Evolutionary conservation across 2,329 filamentous ascomycete species (phyloP), one percentile per base, ranked within the genome.

Genomic region (Pseudogymnoascus verrucosus): DNA sequence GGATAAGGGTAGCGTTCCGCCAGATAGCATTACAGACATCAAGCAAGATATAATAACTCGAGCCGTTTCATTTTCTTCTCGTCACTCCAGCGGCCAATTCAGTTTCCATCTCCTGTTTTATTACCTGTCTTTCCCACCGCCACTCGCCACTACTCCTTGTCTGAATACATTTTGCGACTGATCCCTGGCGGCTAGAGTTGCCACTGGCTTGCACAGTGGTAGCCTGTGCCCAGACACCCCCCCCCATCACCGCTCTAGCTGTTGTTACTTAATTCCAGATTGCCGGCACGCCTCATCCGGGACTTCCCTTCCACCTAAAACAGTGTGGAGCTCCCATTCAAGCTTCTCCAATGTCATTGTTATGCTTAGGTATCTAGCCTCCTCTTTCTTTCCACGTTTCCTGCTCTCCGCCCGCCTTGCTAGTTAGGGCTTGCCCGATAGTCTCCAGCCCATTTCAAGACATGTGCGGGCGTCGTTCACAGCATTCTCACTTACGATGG

Each of bases 241-340:
- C 42, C 40, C 26, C 47, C 51, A 57, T 57, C 51, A 57, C 51
- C 28, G 51, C 26, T 57, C 51, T 34, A 57, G 51, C 28, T 57
- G 51, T 57, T 57, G 28, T 34, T 57, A 34, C 51, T 57, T 57
- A 57, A 57, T 57, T 19, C 51, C 51, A 57, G 51, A 57, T 28
- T 57, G 51, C 36, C 59, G 59, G 59, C 59, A 61, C 59, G 59
- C 59, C 34, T 61, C 59, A 42, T 61, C 59, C 59, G 59, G 59
- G 59, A 61, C 59, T 61, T 61, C 59, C 59, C 59, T 61, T 61
- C 59, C 59, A 61, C 59, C 39, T 61, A 39, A 42, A 61, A 61
- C 36, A 61, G 34, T 61, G 59, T 61, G 59, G 59, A 42, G 39
- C 39, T 42, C 59, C 36, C 36, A 61, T 57, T 57, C 51, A 61